Base-by-base conservation (phyloP, 495 filamentous ascomycete species). In the Hypomontagnella monticulosa region DNA sequence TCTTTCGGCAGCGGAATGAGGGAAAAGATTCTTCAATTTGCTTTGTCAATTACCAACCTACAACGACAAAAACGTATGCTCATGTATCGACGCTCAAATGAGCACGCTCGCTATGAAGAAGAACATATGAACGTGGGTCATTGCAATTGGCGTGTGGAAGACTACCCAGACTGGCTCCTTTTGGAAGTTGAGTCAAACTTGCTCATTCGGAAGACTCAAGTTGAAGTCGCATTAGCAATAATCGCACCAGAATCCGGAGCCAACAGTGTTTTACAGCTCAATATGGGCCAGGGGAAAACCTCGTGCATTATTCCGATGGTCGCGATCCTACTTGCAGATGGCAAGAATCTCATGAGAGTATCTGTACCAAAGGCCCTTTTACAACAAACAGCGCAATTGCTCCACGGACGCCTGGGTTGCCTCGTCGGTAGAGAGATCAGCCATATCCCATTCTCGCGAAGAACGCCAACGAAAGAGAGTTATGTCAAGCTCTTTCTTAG, bases 241-340 rank as follows among this genome's bases (percentile, higher is more conserved):
- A 83, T 83, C 23, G 64, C 74, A 0, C 86, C 84, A 1, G 40
- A 55, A 0, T 81, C 75, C 4, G 59, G 66, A 3, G 44, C 63
- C 0, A 87, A 87, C 57, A 81, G 82, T 1, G 83, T 87, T 3
- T 55, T 87, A 30, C 85, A 88, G 62, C 72, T 87, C 51, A 82
- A 80, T 49, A 80, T 80, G 82, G 82, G 82, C 1, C 72, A 82
- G 60, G 82, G 77, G 0, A 82, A 85, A 60, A 82, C 83, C 3
- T 85, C 83, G 0, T 78, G 75, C 42, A 84, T 84, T 48, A 76
- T 85, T n/a, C 84, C 85, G 0, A 85, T 87, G 69, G 82, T 79
- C 2, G 81, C 79, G 1, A 71, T 78, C 0, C 57, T 75, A 1
- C 74, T 87, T 4, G 84, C 85, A 2, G 74, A 87, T 53, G 52